Evolutionary conservation across 306 rosid genomes (phyloP).

Genomic region (peach (Prunus persica)): DNA sequence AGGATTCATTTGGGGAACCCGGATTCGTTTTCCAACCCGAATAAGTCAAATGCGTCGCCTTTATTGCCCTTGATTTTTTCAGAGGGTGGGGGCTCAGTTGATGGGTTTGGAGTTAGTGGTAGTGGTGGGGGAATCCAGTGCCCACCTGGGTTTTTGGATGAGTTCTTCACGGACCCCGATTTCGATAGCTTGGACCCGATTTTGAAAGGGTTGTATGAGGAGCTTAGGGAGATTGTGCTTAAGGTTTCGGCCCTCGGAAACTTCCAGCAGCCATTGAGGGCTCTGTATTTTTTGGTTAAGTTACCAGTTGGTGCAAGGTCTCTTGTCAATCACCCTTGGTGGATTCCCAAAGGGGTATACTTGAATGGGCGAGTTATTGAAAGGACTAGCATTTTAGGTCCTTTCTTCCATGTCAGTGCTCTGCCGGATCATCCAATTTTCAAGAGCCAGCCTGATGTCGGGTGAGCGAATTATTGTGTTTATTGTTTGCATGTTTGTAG

Average conservation of each 20-base stretch:
- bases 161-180: conserved; percentile 75
- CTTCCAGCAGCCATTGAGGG: conserved; percentile 79
- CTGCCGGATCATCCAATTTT: conserved; percentile 75
- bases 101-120: conserved; percentile 46
- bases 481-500: background rate
- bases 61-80: conserved; percentile 63
- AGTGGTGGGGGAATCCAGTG: conserved; percentile 46
- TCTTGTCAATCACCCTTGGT: conserved; percentile 79
- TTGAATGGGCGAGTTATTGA: conserved; percentile 98
- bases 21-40: conserved; percentile 45
- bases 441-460: conserved; percentile 89
- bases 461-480: conserved; percentile 54
- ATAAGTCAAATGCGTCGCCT: conserved; percentile 36
- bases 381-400: conserved; percentile 92
- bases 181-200: conserved; percentile 74
- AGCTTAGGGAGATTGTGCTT: conserved; percentile 76
- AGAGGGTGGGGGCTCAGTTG: conserved; percentile 53
- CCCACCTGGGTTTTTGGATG: conserved; percentile 92
- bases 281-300: conserved; percentile 69
- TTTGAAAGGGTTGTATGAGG: conserved; percentile 77
- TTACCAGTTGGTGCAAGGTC: conserved; percentile 83
- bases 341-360: conserved; percentile 84
- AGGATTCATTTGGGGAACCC: conserved; percentile 80
- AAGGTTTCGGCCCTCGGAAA: conserved; percentile 92
- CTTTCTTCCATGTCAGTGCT: conserved; percentile 89